Evolutionary conservation across 1,284 basidiomycete species (phyloP).

Genomic region (Puccinia hordei): DNA sequence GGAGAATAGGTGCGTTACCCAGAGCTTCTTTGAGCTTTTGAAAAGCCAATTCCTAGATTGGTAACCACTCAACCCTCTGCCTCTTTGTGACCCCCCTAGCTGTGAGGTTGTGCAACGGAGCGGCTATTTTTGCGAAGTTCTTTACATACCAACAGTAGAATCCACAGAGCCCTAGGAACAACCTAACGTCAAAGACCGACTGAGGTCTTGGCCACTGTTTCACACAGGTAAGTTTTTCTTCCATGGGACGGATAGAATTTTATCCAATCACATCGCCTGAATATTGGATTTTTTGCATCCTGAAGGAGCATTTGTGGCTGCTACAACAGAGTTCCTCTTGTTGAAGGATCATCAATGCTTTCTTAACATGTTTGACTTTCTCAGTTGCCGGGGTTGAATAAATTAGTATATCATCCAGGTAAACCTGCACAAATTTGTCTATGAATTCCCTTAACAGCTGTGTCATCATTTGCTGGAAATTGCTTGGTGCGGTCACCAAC

Average conservation of each 20-base stretch:
- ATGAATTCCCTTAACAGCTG: no score
- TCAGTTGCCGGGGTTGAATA: no score
- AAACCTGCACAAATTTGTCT: no score
- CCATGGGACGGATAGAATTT: background rate
- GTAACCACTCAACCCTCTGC: background rate
- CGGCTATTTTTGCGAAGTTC: background rate
- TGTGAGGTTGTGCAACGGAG: background rate
- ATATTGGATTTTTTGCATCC: conserved; percentile 1
- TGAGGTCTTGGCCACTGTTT: background rate
- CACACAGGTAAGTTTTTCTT: background rate
- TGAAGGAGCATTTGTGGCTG: background rate
- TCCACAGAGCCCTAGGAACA: background rate
- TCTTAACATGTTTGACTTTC: no score
- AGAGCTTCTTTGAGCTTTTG: background rate
- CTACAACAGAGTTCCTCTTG: no score
- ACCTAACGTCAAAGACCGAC: background rate
- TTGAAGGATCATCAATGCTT: no score
- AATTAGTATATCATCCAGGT: no score
- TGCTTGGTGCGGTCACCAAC: no score
- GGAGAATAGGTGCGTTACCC: background rate
- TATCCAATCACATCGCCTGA: background rate
- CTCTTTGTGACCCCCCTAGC: background rate
- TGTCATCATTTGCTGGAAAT: no score
- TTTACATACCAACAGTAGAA: background rate
- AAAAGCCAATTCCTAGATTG: background rate